Percentiles rank a stretch among this genome's conserved stretches.
phyloP scores from a whole-genome alignment of 768 basidiomycete genomes.

The Cyathus striatus region DNA sequence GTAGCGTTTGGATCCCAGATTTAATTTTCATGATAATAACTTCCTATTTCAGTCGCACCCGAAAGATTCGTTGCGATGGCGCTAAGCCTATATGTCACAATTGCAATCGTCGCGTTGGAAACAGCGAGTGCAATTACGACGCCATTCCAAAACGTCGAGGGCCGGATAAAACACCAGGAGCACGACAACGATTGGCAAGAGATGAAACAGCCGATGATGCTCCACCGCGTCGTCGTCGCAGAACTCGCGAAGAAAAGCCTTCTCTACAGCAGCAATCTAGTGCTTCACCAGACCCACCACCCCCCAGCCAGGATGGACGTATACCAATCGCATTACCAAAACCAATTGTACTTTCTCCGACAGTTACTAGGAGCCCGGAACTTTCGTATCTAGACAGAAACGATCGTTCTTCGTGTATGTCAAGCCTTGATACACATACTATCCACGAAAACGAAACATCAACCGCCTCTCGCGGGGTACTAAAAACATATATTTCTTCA shows the following conservation, averaged over 20 bases:
- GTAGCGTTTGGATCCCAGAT: slow-evolving; percentile 28
- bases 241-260: slow-evolving; percentile 17
- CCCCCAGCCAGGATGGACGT: too few species aligned
- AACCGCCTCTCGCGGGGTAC: too few species aligned
- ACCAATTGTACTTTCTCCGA: too few species aligned
- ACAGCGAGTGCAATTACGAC: slow-evolving; percentile 61
- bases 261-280: too few species aligned
- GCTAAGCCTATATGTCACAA: slow-evolving; percentile 74
- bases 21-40: slow-evolving; percentile 4
- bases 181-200: slow-evolving; percentile 57
- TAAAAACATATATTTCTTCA: too few species aligned
- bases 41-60: slow-evolving; percentile 34
- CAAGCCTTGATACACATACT: too few species aligned
- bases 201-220: slow-evolving; percentile 22
- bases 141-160: slow-evolving; percentile 71
- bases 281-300: too few species aligned
- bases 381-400: too few species aligned
- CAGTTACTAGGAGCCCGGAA: too few species aligned
- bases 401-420: too few species aligned
- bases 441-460: too few species aligned
- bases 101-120: slow-evolving; percentile 48
- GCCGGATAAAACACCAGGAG: slow-evolving; percentile 76
- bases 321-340: too few species aligned
- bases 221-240: slow-evolving; percentile 30
- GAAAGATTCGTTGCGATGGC: slow-evolving; percentile 82